These are phyloP conservation scores for Lyophyllum decastes DNA, from an alignment of 768 basidiomycete genomes.

Conservation along the genomic window DNA sequence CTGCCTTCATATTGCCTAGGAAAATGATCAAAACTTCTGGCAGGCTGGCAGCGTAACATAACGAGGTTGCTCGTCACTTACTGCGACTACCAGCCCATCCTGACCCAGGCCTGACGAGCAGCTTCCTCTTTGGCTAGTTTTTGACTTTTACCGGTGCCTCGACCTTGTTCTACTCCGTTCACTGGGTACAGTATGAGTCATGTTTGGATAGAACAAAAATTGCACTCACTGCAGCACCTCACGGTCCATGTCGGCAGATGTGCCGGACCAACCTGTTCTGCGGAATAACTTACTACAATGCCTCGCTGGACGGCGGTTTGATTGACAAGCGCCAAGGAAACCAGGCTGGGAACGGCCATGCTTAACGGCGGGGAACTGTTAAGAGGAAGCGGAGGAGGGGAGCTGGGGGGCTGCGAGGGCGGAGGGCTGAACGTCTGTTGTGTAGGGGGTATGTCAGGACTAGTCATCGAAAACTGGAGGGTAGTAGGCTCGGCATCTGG, in stretches of 20 bases:
- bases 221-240: slow-evolving; percentile 47
- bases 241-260: slow-evolving; percentile 63
- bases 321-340: slow-evolving; percentile 50
- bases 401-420: slow-evolving; percentile 26
- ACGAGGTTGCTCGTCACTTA: slow-evolving; percentile 11
- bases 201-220: not conserved
- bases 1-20: slow-evolving; percentile 11
- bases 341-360: slow-evolving; percentile 20
- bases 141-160: slow-evolving; percentile 57
- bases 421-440: slow-evolving; percentile 17
- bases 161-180: slow-evolving; percentile 47
- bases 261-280: slow-evolving; percentile 46
- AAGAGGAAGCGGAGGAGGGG: slow-evolving; percentile 37
- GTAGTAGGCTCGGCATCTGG: slow-evolving; percentile 32
- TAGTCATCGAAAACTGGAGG: slow-evolving; percentile 12
- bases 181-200: slow-evolving; percentile 36
- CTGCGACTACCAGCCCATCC: slow-evolving; percentile 50
- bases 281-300: slow-evolving; percentile 45
- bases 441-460: slow-evolving; percentile 2
- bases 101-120: slow-evolving; percentile 54
- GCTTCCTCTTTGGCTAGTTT: slow-evolving; percentile 72
- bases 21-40: slow-evolving; percentile 6
- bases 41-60: slow-evolving; percentile 20
- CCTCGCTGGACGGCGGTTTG: slow-evolving; percentile 54
- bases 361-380: slow-evolving; percentile 9